These are phyloP conservation scores for Eucalyptus erythrocorys DNA, from an alignment of 345 rosid species.

Conservation along the genomic window DNA sequence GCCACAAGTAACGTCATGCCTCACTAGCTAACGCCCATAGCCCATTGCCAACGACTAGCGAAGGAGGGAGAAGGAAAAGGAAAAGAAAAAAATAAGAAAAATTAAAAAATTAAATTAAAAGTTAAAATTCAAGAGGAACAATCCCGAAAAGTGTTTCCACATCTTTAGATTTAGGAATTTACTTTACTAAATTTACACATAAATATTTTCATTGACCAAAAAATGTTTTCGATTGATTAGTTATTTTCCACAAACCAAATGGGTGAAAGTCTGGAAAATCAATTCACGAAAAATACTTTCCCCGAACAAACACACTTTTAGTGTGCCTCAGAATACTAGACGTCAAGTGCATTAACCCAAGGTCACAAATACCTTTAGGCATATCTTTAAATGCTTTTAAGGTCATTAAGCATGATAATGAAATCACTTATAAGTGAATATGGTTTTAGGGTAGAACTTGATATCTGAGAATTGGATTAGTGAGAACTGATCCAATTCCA, in stretches of 20 bases:
- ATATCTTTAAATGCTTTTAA: not conserved
- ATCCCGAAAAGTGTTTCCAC: too few relatives aligned
- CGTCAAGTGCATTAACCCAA: not conserved
- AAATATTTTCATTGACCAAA: accelerated
- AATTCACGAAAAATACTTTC: too few relatives aligned
- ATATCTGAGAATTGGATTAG: accelerated
- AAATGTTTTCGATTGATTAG: too few relatives aligned
- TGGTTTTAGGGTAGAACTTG: too few relatives aligned
- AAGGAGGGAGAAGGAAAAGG: too few relatives aligned
- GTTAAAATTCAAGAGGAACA: too few relatives aligned
- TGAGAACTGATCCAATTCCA: accelerated
- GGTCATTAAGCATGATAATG: not conserved
- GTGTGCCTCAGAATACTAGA: not conserved
- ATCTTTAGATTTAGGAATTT: too few relatives aligned
- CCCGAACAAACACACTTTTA: not conserved
- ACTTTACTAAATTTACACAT: too few relatives aligned
- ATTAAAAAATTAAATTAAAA: accelerated
- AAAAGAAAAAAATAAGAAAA: too few relatives aligned
- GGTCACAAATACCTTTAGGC: not conserved
- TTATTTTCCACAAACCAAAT: accelerated
- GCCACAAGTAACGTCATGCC: accelerated
- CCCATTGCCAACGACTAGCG: accelerated
- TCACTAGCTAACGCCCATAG: accelerated
- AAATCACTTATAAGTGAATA: not conserved
- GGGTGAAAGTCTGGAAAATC: too few relatives aligned